Evolutionary conservation across 1,139 yeast species (phyloP).

Genomic region (Petasospora rhodanensis): DNA sequence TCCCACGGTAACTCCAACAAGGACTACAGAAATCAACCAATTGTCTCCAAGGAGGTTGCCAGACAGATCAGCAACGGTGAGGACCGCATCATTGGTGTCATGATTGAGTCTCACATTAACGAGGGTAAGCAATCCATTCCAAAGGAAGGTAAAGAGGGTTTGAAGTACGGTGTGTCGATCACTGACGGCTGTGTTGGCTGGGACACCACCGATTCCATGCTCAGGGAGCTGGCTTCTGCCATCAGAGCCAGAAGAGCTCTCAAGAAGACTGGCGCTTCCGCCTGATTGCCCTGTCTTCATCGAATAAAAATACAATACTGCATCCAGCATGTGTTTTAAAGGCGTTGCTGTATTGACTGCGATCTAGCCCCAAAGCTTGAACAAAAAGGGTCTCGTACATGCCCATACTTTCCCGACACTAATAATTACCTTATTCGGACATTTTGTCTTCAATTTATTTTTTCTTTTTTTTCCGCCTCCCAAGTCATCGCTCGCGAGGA

Average conservation of each 20-base stretch:
- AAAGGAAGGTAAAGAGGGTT: slow-evolving; percentile 60
- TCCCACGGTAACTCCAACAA: slow-evolving; percentile 96
- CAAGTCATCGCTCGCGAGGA: no score
- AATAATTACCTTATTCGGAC: no score
- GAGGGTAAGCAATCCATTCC: slow-evolving; percentile 92
- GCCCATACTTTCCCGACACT: not conserved
- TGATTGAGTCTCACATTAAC: slow-evolving; percentile 91
- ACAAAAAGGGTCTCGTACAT: not conserved
- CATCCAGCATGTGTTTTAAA: no score
- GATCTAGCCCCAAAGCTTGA: no score
- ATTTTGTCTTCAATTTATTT: not conserved
- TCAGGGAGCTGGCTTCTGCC: slow-evolving; percentile 73
- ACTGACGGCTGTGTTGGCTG: slow-evolving; percentile 96
- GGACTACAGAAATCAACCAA: slow-evolving; percentile 93
- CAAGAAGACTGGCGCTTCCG: slow-evolving; percentile 9
- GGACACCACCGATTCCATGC: slow-evolving; percentile 83
- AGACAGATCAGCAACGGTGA: slow-evolving; percentile 83
- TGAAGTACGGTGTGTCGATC: slow-evolving; percentile 93
- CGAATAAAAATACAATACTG: not conserved
- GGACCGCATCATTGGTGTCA: slow-evolving; percentile 76
- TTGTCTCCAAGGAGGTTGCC: slow-evolving; percentile 73
- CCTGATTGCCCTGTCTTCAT: not conserved
- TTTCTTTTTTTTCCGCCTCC: not conserved
- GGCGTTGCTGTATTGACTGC: no score
- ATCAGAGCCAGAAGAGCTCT: slow-evolving; percentile 70